Base-by-base conservation (phyloP, 163 green algal genomes). In the Chloromonas sp. region DNA sequence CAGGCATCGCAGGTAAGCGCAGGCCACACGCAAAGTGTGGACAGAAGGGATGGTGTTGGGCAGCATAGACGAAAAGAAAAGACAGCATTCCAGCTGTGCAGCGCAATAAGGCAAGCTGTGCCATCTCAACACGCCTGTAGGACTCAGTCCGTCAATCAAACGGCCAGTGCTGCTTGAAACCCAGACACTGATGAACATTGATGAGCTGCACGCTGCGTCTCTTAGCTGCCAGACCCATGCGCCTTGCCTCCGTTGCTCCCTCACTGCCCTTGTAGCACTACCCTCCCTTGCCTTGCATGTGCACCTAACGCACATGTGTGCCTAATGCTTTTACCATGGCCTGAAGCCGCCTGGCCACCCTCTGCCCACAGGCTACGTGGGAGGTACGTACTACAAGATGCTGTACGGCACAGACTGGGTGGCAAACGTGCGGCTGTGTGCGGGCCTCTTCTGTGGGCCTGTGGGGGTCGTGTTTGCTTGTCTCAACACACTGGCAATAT, bases 371-470 rank as follows among this genome's bases (percentile, higher is more conserved):
- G 93, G 93, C 77, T 97, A 97, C 86, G 90, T 94, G 13, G 91
- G 92, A 2, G 89, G 92, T 61, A 85, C 87, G 60, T 93, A 89
- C 85, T 98, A 95, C 94, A 95, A 95, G 85, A 94, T 95, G 91
- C 92, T 98, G 86, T 94, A 92, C n/a, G 95, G 95, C 85, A 91
- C 81, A 15, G 94, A 94, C 79, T 99, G 96, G 97, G 96, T 98
- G 78, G 89, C 94, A 78, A 99, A 98, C 85, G 91, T 98, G 60
- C 86, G 98, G 79, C 91, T 99, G 70, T 98, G 95, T 15, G 90
- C 90, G 70, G 86, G 90, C 13, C 85, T 99, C 60, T 99, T 98
- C 92, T 98, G 93, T 90, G 97, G 95, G 0, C 97, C 97, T 0
- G 89, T 99, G 62, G 92, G 98, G 60, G 83, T 91, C 58, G 87